Evolutionary conservation across 495 filamentous ascomycete genomes (phyloP).

Genomic region (Cladorrhinum samala): DNA sequence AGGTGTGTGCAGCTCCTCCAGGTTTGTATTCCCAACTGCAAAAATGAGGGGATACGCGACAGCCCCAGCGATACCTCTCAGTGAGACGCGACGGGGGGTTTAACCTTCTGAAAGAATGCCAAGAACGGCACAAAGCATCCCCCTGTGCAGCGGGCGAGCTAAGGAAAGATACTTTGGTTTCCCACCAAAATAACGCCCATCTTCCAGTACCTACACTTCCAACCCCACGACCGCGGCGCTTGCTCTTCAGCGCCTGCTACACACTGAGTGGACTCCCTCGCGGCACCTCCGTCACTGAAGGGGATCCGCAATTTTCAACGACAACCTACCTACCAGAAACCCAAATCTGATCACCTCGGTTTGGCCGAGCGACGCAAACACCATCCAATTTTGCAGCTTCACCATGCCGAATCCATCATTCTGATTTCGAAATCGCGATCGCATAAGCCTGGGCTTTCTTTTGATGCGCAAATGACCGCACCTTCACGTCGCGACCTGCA

Average conservation of each 20-base stretch:
- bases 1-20: too few relatives aligned
- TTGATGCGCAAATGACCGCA: conserved; percentile 31
- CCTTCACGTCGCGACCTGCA: conserved; percentile 39
- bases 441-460: conserved; percentile 27
- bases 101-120: conserved; percentile 6
- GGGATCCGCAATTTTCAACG: conserved; percentile 25
- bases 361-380: conserved; percentile 9
- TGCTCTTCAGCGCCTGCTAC: background rate
- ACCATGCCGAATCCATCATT: conserved; percentile 36
- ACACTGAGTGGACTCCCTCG: background rate
- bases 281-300: background rate
- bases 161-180: conserved; percentile 1
- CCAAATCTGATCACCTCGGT: conserved; percentile 16
- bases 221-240: conserved; percentile 1
- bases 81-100: conserved; percentile 6
- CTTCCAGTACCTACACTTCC: conserved; percentile 3
- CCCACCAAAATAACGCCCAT: background rate
- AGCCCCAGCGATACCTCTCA: too few relatives aligned
- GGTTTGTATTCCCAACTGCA: background rate
- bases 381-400: conserved; percentile 26
- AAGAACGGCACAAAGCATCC: conserved; percentile 3
- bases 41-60: conserved; percentile 17
- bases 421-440: conserved; percentile 29
- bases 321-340: conserved; percentile 20
- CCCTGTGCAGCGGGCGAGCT: conserved; percentile 1